Evolutionary conservation across 2,329 filamentous ascomycete species (phyloP).

Genomic region (Zymoseptoria passerinii): DNA sequence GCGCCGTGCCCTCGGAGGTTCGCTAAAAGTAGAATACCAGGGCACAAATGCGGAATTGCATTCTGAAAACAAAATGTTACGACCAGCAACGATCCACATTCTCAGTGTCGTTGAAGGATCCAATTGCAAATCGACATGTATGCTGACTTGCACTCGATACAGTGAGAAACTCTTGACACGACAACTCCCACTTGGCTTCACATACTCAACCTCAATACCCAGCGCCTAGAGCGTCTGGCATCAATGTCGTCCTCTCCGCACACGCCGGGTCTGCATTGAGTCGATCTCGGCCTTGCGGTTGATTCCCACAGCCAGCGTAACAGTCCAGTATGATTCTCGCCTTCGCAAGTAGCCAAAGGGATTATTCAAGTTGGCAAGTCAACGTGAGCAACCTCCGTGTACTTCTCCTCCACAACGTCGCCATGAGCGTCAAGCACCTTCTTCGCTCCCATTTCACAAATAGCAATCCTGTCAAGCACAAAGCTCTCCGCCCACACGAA

Average conservation of each 20-base stretch:
- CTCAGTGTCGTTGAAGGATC: neutral
- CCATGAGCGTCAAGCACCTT: conserved; percentile 45
- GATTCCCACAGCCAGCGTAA: too few species aligned
- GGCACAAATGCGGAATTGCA: conserved; percentile 7
- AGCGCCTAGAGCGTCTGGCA: neutral
- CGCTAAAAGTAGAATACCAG: conserved; percentile 6
- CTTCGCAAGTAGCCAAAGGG: neutral
- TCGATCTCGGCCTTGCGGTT: too few species aligned
- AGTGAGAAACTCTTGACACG: too few species aligned
- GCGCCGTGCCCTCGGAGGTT: conserved; percentile 4
- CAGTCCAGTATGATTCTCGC: neutral
- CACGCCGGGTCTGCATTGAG: too few species aligned
- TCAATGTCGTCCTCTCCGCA: too few species aligned
- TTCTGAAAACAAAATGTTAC: neutral
- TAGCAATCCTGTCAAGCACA: conserved; percentile 59
- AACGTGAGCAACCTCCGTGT: conserved; percentile 40
- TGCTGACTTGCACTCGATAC: too few species aligned
- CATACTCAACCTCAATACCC: neutral
- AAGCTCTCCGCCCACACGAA: conserved; percentile 64
- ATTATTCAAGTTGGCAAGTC: conserved; percentile 8
- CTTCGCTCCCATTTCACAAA: conserved; percentile 84
- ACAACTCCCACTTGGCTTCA: too few species aligned
- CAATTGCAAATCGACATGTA: neutral
- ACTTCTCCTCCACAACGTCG: conserved; percentile 44
- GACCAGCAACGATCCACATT: neutral